These are phyloP conservation scores for Lactarius hatsudake DNA, from an alignment of 768 basidiomycete species.

Conservation along the genomic window DNA sequence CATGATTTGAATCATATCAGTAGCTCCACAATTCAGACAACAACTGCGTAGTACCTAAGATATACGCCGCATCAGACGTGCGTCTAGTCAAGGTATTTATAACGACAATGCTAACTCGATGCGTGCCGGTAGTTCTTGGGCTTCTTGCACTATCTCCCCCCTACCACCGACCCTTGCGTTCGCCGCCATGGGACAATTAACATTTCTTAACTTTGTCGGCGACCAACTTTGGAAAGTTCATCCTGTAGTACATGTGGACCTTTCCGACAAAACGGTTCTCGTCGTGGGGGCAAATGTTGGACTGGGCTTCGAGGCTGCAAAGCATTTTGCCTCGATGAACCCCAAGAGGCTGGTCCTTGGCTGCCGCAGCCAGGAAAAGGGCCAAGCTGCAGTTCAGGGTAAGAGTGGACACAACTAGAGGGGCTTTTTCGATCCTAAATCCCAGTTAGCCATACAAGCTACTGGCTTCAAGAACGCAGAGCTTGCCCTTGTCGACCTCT, in stretches of 20 bases:
- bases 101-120: neutral
- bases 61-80: neutral
- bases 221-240: conserved; percentile 14
- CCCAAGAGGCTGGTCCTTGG: conserved; percentile 23
- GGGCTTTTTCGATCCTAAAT: neutral
- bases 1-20: neutral
- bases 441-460: conserved; percentile 18
- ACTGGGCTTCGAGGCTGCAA: conserved; percentile 25
- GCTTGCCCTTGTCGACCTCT: conserved; percentile 31
- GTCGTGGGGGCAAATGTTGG: conserved; percentile 27
- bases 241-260: conserved; percentile 16
- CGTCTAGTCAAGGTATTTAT: neutral
- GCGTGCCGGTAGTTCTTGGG: too few species aligned
- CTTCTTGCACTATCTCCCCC: neutral
- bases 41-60: neutral
- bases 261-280: conserved; percentile 26
- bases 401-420: neutral
- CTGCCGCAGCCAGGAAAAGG: conserved; percentile 20
- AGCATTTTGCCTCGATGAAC: conserved; percentile 26
- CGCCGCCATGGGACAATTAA: conserved; percentile 17
- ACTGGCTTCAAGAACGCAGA: conserved; percentile 20
- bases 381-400: conserved; percentile 20
- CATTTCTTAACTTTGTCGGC: conserved; percentile 6
- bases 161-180: neutral
- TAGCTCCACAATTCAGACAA: neutral